Percentiles rank a stretch among this genome's conserved stretches.
phyloP scores from a whole-genome alignment of 177 flowering plant species.

The Tripterygium wilfordii region DNA sequence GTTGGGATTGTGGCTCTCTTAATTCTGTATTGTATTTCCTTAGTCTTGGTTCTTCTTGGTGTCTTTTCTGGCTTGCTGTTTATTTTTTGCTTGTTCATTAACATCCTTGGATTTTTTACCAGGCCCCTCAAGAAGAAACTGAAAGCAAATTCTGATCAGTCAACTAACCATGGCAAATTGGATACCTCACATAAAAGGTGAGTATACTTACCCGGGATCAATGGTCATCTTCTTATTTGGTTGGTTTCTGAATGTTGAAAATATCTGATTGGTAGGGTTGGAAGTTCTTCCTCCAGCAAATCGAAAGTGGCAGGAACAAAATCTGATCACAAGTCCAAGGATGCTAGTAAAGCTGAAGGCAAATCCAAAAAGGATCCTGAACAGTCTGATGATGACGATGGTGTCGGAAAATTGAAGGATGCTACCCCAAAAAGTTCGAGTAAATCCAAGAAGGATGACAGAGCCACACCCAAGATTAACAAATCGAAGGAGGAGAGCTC shows the following conservation, averaged over 20 bases:
- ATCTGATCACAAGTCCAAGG: slow-evolving; percentile 16
- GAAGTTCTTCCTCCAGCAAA: slow-evolving; percentile 40
- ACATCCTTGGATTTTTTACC: slow-evolving; percentile 1
- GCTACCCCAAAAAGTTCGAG: not conserved
- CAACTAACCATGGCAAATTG: slow-evolving; percentile 27
- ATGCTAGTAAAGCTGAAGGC: slow-evolving; percentile 11
- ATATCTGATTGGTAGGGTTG: slow-evolving; percentile 18
- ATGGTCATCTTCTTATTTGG: not conserved
- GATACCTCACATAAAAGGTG: slow-evolving; percentile 42
- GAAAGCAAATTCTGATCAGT: slow-evolving; percentile 24
- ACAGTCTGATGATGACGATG: slow-evolving; percentile 5
- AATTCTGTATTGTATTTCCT: no score
- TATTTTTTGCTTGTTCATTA: not conserved
- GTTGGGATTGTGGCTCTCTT: no score
- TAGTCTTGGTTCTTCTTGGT: not conserved
- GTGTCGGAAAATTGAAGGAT: slow-evolving; percentile 11
- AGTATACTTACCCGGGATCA: slow-evolving; percentile 7
- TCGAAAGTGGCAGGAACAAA: slow-evolving; percentile 20
- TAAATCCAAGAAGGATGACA: slow-evolving; percentile 16
- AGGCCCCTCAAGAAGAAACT: slow-evolving; percentile 50
- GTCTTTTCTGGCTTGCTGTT: no score
- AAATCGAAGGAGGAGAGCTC: slow-evolving; percentile 15
- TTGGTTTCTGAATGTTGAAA: not conserved
- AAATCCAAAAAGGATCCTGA: slow-evolving; percentile 16
- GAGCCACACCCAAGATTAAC: slow-evolving; percentile 4